Conservation (phyloP, 2,329 filamentous ascomycete genomes). For the Pseudonectria buxi region DNA sequence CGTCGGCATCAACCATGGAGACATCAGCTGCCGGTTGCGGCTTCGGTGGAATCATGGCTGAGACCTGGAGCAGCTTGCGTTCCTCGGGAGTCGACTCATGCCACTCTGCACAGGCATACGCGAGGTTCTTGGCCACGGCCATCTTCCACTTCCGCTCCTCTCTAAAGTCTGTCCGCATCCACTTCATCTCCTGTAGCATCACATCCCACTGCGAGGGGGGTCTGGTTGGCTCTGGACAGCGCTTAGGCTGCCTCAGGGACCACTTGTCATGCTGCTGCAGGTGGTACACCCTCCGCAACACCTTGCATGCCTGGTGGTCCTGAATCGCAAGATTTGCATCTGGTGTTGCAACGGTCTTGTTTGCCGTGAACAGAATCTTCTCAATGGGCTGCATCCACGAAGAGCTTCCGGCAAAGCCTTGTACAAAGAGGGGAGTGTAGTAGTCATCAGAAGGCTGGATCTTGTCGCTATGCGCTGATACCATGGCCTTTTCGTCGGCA, state of each 20-base stretch:
- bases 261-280: slow-evolving; percentile 87
- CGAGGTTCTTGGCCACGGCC: slow-evolving; percentile 70
- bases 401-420: slow-evolving; percentile 47
- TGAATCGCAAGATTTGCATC: slow-evolving; percentile 78
- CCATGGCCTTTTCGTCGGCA: slow-evolving; percentile 39
- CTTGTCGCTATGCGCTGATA: slow-evolving; percentile 34
- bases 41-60: slow-evolving; percentile 42
- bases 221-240: slow-evolving; percentile 71
- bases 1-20: slow-evolving; percentile 28
- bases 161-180: slow-evolving; percentile 95
- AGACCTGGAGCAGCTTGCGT: slow-evolving; percentile 62
- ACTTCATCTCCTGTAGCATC: slow-evolving; percentile 84
- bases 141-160: slow-evolving; percentile 94
- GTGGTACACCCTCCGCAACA: slow-evolving; percentile 80
- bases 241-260: slow-evolving; percentile 84
- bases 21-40: slow-evolving; percentile 23
- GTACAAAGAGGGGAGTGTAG: slow-evolving; percentile 56
- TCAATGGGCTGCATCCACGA: slow-evolving; percentile 58
- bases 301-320: slow-evolving; percentile 81
- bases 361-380: slow-evolving; percentile 71
- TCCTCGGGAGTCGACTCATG: slow-evolving; percentile 58
- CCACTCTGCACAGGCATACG: slow-evolving; percentile 79
- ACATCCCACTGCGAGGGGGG: slow-evolving; percentile 79
- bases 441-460: slow-evolving; percentile 52
- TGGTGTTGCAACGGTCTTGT: slow-evolving; percentile 82